Evolutionary conservation across 1,139 yeast genomes (phyloP).

Genomic region (Saccharomyces pastorianus): DNA sequence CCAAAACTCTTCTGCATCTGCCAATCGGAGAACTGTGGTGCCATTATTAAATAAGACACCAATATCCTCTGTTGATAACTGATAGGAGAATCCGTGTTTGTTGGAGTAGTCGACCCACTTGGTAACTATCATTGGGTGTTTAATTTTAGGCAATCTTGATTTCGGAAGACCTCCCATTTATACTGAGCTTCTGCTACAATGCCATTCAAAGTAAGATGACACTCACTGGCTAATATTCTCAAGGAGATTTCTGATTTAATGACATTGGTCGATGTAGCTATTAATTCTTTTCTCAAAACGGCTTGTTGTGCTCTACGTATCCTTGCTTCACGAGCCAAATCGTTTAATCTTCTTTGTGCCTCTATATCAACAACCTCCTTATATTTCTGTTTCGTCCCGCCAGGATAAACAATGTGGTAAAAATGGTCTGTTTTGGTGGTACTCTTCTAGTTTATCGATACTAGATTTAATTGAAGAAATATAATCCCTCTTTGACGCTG

Average conservation of each 20-base stretch:
- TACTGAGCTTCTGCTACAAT: slow-evolving; percentile 38
- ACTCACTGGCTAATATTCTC: slow-evolving; percentile 37
- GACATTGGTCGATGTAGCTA: slow-evolving; percentile 29
- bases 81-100: slow-evolving; percentile 92
- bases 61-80: slow-evolving; percentile 78
- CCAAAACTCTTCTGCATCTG: slow-evolving; percentile 57
- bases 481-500: slow-evolving; percentile 31
- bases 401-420: slow-evolving; percentile 87
- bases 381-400: slow-evolving; percentile 81
- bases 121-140: slow-evolving; percentile 68
- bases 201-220: slow-evolving; percentile 38
- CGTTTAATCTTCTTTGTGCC: slow-evolving; percentile 29
- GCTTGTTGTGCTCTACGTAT: slow-evolving; percentile 31
- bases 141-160: slow-evolving; percentile 33
- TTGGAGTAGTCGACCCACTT: slow-evolving; percentile 98
- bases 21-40: slow-evolving; percentile 64
- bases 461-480: slow-evolving; percentile 4
- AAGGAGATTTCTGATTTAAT: slow-evolving; percentile 32
- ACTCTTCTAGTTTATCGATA: slow-evolving; percentile 5
- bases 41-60: slow-evolving; percentile 89
- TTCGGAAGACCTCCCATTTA: slow-evolving; percentile 33
- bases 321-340: slow-evolving; percentile 30
- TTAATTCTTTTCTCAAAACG: slow-evolving; percentile 23
- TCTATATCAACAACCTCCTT: slow-evolving; percentile 49
- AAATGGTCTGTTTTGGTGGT: slow-evolving; percentile 35